Conservation (phyloP, 2,329 filamentous ascomycete genomes). For the Alternaria postmessia region DNA sequence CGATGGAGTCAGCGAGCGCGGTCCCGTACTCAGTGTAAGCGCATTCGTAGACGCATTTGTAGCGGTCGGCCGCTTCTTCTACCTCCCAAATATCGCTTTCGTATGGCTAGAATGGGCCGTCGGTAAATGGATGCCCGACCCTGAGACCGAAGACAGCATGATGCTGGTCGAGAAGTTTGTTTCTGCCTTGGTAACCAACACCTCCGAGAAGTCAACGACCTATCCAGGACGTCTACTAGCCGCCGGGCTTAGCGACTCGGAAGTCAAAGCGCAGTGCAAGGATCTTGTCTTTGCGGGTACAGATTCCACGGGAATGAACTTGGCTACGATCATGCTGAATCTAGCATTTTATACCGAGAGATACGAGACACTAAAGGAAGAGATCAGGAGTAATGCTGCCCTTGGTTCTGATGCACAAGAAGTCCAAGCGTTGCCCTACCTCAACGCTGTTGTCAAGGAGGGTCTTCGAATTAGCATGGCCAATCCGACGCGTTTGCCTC, state of each 20-base stretch:
- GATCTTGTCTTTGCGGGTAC: conserved; percentile 54
- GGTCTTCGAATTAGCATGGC: conserved; percentile 55
- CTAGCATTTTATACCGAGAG: conserved; percentile 29
- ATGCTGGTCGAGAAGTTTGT: conserved; percentile 56
- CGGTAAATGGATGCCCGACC: conserved; percentile 47
- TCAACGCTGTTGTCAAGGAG: conserved; percentile 58
- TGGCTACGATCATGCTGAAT: conserved; percentile 33
- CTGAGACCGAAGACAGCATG: conserved; percentile 47
- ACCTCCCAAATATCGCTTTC: conserved; percentile 57
- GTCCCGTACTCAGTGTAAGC: conserved; percentile 50
- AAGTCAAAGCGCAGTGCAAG: conserved; percentile 62
- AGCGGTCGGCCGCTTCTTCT: conserved; percentile 63
- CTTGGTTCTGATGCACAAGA: conserved; percentile 22
- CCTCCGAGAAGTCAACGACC: conserved; percentile 47
- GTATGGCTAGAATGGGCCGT: conserved; percentile 50
- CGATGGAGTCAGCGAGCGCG: conserved; percentile 55
- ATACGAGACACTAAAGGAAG: conserved; percentile 29
- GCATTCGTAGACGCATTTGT: conserved; percentile 64
- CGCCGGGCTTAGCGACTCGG: conserved; percentile 53
- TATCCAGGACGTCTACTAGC: conserved; percentile 60
- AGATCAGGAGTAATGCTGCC: conserved; percentile 27
- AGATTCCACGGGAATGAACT: conserved; percentile 41
- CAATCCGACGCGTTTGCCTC: conserved; percentile 43
- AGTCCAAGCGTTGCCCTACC: conserved; percentile 50
- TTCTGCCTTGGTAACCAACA: conserved; percentile 49